Conservation (phyloP, 192 early-diverging fungal species). For the Oehlia diaphana region DNA sequence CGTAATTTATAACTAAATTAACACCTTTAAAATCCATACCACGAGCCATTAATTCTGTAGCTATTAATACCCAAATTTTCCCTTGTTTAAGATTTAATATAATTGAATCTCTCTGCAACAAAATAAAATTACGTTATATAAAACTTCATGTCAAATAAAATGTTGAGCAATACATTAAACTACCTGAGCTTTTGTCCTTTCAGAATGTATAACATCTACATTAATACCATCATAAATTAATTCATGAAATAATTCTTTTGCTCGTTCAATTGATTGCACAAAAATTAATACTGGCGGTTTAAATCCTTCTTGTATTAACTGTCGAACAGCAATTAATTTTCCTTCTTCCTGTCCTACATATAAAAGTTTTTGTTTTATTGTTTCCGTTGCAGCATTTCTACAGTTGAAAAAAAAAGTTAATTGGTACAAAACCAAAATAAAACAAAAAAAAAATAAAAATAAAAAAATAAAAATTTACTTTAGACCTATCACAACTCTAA, state of each 20-base stretch:
- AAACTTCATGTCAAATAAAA: not conserved
- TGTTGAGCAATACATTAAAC: constrained; percentile 2
- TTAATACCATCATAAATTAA: constrained; percentile 97
- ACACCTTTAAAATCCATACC: constrained; percentile 99
- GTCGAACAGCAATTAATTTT: constrained; percentile 90
- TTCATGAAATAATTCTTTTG: constrained; percentile 95
- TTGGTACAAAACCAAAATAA: not conserved
- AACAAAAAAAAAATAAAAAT: not conserved
- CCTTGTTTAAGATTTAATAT: constrained; percentile 88
- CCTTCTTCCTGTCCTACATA: constrained; percentile 94
- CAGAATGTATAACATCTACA: constrained; percentile 97
- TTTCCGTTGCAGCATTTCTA: constrained; percentile 88
- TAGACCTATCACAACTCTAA: constrained; percentile 85
- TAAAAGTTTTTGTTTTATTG: constrained; percentile 84
- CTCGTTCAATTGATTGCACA: constrained; percentile 96
- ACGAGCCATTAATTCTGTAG: constrained; percentile 96
- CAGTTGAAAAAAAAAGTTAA: not conserved
- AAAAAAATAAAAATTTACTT: constrained; percentile 50
- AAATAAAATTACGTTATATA: no score
- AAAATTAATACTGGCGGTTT: constrained; percentile 95
- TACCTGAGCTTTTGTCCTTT: constrained; percentile 88
- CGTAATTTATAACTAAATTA: constrained; percentile 97
- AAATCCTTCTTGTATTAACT: constrained; percentile 78
- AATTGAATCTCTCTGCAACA: constrained; percentile 74
- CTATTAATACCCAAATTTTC: constrained; percentile 93